Conservation (phyloP, 768 basidiomycete species). For the Coprinellus micaceus region DNA sequence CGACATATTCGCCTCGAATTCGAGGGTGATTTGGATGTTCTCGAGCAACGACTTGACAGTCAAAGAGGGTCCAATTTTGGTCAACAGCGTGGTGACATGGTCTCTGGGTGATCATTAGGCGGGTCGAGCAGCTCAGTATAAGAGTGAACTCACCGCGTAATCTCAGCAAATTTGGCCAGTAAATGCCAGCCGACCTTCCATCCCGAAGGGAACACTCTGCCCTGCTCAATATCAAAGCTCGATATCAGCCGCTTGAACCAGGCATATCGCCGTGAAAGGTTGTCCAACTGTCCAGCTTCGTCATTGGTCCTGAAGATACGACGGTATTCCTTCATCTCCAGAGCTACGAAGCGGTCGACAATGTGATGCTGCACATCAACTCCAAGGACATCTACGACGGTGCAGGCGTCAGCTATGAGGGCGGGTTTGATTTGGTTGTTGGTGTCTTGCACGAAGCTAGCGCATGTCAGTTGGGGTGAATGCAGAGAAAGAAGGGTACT, state of each 20-base stretch:
- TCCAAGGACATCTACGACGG: conserved; percentile 87
- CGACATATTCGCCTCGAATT: conserved; percentile 80
- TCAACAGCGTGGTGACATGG: conserved; percentile 76
- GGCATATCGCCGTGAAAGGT: conserved; percentile 86
- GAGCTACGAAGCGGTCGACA: conserved; percentile 82
- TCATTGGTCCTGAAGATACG: conserved; percentile 91
- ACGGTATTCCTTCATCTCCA: conserved; percentile 93
- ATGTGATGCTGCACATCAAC: conserved; percentile 76
- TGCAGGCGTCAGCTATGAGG: conserved; percentile 76
- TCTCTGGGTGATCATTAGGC: conserved; percentile 46
- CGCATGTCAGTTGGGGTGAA: background rate
- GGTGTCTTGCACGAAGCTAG: conserved; percentile 77
- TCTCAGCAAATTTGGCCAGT: conserved; percentile 82
- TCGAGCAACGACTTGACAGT: conserved; percentile 81
- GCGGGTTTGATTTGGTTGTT: conserved; percentile 60
- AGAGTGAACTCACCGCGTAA: conserved; percentile 63
- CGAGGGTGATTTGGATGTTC: conserved; percentile 77
- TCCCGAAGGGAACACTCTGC: conserved; percentile 73
- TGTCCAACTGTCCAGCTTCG: conserved; percentile 96
- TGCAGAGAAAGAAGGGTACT: conserved; percentile 25
- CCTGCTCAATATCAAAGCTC: conserved; percentile 84
- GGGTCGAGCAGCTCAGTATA: background rate
- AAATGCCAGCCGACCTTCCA: conserved; percentile 88
- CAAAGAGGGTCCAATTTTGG: conserved; percentile 70
- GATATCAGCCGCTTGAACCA: conserved; percentile 89